Conservation (phyloP, 805 yeast species). For the Starmerella lactis-condensi region DNA sequence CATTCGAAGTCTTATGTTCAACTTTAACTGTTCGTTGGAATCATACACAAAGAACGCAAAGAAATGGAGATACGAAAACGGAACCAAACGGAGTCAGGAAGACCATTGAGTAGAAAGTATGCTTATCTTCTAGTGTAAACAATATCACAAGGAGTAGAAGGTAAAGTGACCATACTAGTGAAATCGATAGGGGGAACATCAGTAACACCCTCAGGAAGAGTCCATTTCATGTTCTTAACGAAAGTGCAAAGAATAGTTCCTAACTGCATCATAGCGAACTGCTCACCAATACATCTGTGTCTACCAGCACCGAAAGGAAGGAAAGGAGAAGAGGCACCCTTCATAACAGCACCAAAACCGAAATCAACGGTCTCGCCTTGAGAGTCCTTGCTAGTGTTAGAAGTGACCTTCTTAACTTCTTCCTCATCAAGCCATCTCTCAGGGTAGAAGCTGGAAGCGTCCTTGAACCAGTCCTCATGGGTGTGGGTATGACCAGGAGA, state of each 20-base stretch:
- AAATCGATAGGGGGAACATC: slow-evolving; percentile 40
- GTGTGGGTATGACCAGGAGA: slow-evolving; percentile 85
- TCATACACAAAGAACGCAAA: too few relatives aligned
- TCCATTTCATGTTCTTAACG: slow-evolving; percentile 64
- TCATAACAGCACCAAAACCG: slow-evolving; percentile 91
- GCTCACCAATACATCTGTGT: slow-evolving; percentile 98
- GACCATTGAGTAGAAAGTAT: not conserved
- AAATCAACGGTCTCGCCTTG: slow-evolving; percentile 45
- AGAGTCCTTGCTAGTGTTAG: slow-evolving; percentile 9
- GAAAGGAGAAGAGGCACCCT: slow-evolving; percentile 90
- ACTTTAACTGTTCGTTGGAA: too few relatives aligned
- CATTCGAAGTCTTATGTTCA: too few relatives aligned
- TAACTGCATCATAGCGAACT: slow-evolving; percentile 85
- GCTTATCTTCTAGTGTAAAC: slow-evolving; percentile 7
- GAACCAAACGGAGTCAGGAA: too few relatives aligned
- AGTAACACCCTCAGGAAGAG: slow-evolving; percentile 31
- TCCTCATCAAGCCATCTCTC: slow-evolving; percentile 51
- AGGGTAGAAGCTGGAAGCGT: slow-evolving; percentile 56
- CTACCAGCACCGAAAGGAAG: slow-evolving; percentile 99
- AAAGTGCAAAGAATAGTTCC: slow-evolving; percentile 65
- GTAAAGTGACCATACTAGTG: slow-evolving; percentile 84
- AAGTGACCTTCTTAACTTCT: slow-evolving; percentile 16
- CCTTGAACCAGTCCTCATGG: slow-evolving; percentile 59
- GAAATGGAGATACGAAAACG: too few relatives aligned
- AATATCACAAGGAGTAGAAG: slow-evolving; percentile 38